A percentile compares a stretch with the other conserved stretches of the same genome.
These are phyloP conservation scores for Pterulicium gracile DNA, from an alignment of 1,284 basidiomycete species.

Conservation along the genomic window DNA sequence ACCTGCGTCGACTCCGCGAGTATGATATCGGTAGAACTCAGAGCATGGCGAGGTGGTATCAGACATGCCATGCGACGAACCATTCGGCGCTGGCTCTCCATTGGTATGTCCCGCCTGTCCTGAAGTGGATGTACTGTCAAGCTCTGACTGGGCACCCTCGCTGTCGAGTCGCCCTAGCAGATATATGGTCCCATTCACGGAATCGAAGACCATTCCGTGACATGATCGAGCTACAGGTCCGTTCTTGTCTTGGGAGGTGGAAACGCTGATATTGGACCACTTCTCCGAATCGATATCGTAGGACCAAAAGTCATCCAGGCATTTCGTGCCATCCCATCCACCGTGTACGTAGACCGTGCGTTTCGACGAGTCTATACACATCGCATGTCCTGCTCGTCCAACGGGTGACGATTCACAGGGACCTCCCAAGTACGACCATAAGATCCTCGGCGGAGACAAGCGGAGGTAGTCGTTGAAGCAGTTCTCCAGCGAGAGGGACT, in stretches of 20 bases:
- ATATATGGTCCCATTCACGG: slow-evolving; percentile 61
- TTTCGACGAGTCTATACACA: slow-evolving; percentile 64
- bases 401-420: slow-evolving; percentile 53
- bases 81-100: slow-evolving; percentile 6
- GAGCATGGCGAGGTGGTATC: slow-evolving; percentile 29
- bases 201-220: slow-evolving; percentile 77
- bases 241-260: slow-evolving; percentile 43
- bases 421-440: slow-evolving; percentile 47
- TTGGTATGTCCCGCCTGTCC: background rate
- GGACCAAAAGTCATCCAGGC: slow-evolving; percentile 73
- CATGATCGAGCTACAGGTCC: slow-evolving; percentile 69
- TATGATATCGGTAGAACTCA: slow-evolving; percentile 66
- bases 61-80: slow-evolving; percentile 11
- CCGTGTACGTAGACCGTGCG: slow-evolving; percentile 69
- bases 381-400: slow-evolving; percentile 58
- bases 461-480: slow-evolving; percentile 52
- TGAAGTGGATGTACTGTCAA: slow-evolving; percentile 8
- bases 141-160: slow-evolving; percentile 27
- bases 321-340: slow-evolving; percentile 68
- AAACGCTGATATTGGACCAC: slow-evolving; percentile 54
- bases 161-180: slow-evolving; percentile 55
- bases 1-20: slow-evolving; percentile 43
- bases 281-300: slow-evolving; percentile 52
- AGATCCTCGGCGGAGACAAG: slow-evolving; percentile 42
- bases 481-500: slow-evolving; percentile 35